Evolutionary conservation across 2,329 filamentous ascomycete species (phyloP).

Genomic region (Scedosporium aurantiacum): DNA sequence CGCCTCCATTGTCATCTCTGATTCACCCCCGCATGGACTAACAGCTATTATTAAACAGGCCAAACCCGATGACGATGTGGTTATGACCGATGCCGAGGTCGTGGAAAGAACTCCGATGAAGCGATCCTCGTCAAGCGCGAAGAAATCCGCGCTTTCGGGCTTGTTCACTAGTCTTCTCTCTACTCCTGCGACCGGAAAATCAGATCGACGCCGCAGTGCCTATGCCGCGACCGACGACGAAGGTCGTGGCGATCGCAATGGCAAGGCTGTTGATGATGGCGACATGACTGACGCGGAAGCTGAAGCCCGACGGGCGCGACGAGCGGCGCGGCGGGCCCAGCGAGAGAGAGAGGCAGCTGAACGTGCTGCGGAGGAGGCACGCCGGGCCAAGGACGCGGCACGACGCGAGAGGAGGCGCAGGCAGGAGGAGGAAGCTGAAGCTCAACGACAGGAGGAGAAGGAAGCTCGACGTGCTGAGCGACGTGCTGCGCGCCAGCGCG

Average conservation of each 20-base stretch:
- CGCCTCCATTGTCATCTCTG: background rate
- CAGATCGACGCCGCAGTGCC: slow-evolving; percentile 35
- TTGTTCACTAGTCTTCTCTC: slow-evolving; percentile 51
- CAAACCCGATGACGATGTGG: slow-evolving; percentile 26
- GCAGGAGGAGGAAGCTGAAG: slow-evolving; percentile 46
- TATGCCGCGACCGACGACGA: slow-evolving; percentile 39
- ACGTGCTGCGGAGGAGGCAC: slow-evolving; percentile 42
- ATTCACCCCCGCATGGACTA: background rate
- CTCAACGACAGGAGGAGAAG: slow-evolving; percentile 43
- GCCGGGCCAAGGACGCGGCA: slow-evolving; percentile 44
- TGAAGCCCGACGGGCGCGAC: slow-evolving; percentile 51
- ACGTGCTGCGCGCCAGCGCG: slow-evolving; percentile 31
- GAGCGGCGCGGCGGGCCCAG: slow-evolving; percentile 47
- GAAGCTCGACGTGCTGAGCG: slow-evolving; percentile 47
- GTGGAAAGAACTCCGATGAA: slow-evolving; percentile 22
- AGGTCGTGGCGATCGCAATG: slow-evolving; percentile 30
- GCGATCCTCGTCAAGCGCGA: slow-evolving; percentile 26
- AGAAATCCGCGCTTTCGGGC: slow-evolving; percentile 44
- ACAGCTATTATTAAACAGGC: background rate
- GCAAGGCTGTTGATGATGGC: slow-evolving; percentile 37
- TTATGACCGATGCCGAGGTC: slow-evolving; percentile 24
- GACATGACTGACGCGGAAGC: slow-evolving; percentile 42
- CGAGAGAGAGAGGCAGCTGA: slow-evolving; percentile 34
- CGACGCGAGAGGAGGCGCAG: slow-evolving; percentile 43
- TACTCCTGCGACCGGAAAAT: slow-evolving; percentile 24